Conservation (phyloP, 2,329 filamentous ascomycete species). For the Pestalotiopsis sp. region DNA sequence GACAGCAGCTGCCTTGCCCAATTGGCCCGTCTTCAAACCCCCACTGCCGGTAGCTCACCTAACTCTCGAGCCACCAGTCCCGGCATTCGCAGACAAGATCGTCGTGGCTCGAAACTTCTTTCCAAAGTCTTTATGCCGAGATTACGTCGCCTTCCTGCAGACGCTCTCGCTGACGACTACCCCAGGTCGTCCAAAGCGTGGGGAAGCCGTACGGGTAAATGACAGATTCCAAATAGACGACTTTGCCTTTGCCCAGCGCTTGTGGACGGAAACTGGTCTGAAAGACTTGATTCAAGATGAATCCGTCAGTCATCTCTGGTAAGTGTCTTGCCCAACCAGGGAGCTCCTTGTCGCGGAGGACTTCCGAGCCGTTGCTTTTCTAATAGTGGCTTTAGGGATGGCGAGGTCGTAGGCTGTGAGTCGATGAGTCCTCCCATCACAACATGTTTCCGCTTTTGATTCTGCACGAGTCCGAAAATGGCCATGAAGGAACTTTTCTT, state of each 20-base stretch:
- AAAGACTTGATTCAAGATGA: conserved; percentile 57
- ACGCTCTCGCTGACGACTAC: conserved; percentile 76
- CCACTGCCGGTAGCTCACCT: conserved; percentile 69
- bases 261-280: conserved; percentile 81
- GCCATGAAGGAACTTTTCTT: not conserved
- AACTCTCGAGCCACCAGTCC: conserved; percentile 54
- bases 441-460: not conserved
- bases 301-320: conserved; percentile 48
- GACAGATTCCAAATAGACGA: conserved; percentile 87
- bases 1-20: conserved; percentile 37
- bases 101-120: conserved; percentile 75
- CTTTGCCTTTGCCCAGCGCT: conserved; percentile 67
- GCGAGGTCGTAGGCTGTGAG: conserved; percentile 9
- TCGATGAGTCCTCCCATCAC: conserved; percentile 51
- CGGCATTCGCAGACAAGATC: conserved; percentile 60
- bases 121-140: conserved; percentile 73
- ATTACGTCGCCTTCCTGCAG: conserved; percentile 73
- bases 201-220: conserved; percentile 83
- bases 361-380: not conserved
- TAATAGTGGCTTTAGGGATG: conserved; percentile 1
- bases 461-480: not conserved
- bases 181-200: conserved; percentile 75
- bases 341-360: not conserved
- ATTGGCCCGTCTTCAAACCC: conserved; percentile 75
- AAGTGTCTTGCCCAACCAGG: conserved; percentile 21